Percentiles rank a stretch among this genome's conserved stretches.
Evolutionary conservation across 176 grass and related monocot genomes (phyloP).

Genomic region (Aechmea fasciata): DNA sequence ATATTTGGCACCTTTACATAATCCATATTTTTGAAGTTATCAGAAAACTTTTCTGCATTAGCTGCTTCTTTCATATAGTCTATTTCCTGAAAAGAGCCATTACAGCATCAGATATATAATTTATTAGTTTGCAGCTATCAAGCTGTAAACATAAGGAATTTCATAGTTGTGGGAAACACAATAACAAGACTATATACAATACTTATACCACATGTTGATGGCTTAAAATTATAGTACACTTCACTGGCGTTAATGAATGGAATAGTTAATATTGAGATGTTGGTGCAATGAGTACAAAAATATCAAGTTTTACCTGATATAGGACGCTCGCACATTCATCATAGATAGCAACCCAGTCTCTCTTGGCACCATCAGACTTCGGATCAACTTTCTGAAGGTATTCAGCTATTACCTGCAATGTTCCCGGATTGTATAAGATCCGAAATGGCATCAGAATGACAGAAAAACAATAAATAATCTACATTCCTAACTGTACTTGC

Average conservation of each 20-base stretch:
- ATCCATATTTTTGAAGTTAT: slow-evolving; percentile 79
- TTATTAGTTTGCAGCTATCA: neutral
- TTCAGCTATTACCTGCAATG: slow-evolving; percentile 80
- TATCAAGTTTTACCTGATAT: slow-evolving; percentile 55
- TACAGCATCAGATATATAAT: slow-evolving; percentile 15
- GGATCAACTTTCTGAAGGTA: slow-evolving; percentile 98
- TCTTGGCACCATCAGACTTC: slow-evolving; percentile 94
- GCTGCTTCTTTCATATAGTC: slow-evolving; percentile 98
- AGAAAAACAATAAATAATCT: neutral
- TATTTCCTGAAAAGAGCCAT: slow-evolving; percentile 70
- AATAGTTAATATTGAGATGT: too few relatives aligned
- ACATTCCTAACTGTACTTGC: too few relatives aligned
- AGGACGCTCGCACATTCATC: slow-evolving; percentile 90
- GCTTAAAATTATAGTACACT: neutral
- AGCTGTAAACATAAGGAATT: neutral
- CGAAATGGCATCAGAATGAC: neutral
- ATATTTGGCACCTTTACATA: slow-evolving; percentile 91
- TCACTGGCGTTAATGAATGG: neutral
- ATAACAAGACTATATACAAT: neutral
- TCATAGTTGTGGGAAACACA: neutral
- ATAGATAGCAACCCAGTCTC: slow-evolving; percentile 99
- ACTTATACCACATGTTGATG: too few relatives aligned
- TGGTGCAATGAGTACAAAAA: neutral
- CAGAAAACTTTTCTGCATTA: slow-evolving; percentile 79
- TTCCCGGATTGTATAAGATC: neutral